These are phyloP conservation scores for Fusarium sp. DNA, from an alignment of 2,329 filamentous ascomycete genomes.

Conservation along the genomic window DNA sequence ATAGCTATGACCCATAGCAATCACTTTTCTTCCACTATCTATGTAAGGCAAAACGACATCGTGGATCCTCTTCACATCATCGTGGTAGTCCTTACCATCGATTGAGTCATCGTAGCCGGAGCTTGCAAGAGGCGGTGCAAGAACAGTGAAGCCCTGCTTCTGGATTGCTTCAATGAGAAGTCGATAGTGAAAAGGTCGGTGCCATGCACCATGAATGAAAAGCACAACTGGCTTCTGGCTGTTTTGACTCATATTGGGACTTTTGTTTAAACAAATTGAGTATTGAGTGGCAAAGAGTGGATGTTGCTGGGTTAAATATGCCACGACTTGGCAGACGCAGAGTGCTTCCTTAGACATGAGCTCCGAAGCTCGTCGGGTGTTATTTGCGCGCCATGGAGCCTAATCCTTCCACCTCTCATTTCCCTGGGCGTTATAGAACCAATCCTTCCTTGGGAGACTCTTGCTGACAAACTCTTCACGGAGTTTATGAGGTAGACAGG, in stretches of 20 bases:
- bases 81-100: constrained; percentile 19
- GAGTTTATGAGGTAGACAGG: background rate
- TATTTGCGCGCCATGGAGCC: no score
- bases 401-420: no score
- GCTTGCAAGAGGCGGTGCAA: constrained; percentile 22
- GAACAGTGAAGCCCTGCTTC: constrained; percentile 10
- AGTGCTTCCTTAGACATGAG: background rate
- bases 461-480: no score
- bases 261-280: rapidly evolving
- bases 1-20: constrained; percentile 37
- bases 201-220: constrained; percentile 38
- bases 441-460: no score
- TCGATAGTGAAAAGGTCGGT: constrained; percentile 33
- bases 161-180: constrained; percentile 21
- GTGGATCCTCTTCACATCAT: constrained; percentile 26
- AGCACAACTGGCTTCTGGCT: constrained; percentile 23
- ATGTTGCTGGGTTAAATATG: background rate
- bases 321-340: background rate
- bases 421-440: no score
- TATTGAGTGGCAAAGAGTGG: rapidly evolving
- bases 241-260: background rate
- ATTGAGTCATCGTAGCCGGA: constrained; percentile 34
- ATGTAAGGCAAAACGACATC: constrained; percentile 1
- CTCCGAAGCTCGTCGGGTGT: background rate
- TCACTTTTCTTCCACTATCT: constrained; percentile 4